Evolutionary conservation across 208 protist species (phyloP).

Genomic region (Acanthamoeba sp.): DNA sequence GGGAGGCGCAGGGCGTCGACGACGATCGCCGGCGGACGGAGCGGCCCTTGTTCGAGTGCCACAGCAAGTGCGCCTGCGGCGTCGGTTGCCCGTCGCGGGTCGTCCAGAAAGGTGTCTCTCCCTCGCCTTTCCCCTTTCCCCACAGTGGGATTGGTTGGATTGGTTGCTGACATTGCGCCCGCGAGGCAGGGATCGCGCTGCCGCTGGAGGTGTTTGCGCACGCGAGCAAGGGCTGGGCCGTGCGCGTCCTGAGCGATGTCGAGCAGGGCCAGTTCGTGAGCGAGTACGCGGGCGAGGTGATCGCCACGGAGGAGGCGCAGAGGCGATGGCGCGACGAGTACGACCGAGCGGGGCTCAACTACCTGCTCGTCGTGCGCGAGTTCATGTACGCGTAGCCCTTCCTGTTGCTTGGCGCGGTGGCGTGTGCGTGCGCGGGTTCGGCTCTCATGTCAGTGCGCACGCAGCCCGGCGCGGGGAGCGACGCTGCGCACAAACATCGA

Average conservation of each 20-base stretch:
- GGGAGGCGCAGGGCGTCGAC: too few species aligned
- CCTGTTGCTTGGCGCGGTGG: background rate
- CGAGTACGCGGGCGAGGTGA: constrained; percentile 71
- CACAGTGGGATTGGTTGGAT: too few species aligned
- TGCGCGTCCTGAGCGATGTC: background rate
- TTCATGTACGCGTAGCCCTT: background rate
- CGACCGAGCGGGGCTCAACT: constrained; percentile 47
- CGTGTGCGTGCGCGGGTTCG: too few species aligned
- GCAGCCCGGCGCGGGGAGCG: background rate
- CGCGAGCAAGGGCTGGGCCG: constrained; percentile 34
- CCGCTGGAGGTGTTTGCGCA: constrained; percentile 25
- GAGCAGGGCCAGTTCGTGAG: constrained; percentile 37
- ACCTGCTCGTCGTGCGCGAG: constrained; percentile 55
- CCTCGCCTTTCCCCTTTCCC: too few species aligned
- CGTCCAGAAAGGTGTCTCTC: constrained; percentile 25
- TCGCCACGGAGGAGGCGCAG: constrained; percentile 12
- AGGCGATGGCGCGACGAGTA: constrained; percentile 10
- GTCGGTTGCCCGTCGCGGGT: background rate
- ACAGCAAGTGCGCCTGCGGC: background rate
- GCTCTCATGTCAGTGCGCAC: too few species aligned
- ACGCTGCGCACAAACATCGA: constrained; percentile 65
- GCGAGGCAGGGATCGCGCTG: background rate
- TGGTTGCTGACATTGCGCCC: too few species aligned
- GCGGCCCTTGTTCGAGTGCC: background rate
- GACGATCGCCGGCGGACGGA: background rate